Evolutionary conservation across 2,329 filamentous ascomycete species (phyloP).

Genomic region (Dendryphion nanum): DNA sequence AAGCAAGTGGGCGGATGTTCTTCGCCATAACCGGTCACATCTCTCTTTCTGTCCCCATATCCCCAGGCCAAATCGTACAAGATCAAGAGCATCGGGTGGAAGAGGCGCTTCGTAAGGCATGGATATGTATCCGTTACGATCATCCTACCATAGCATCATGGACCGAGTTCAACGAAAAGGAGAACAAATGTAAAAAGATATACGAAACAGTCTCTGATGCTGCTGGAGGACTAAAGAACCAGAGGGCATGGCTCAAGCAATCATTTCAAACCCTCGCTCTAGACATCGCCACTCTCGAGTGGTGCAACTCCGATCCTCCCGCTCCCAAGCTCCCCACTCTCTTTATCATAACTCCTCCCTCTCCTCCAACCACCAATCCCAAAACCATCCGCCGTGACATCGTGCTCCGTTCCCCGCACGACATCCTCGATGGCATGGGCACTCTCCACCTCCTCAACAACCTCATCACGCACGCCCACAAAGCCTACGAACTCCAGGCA

Average conservation of each 20-base stretch:
- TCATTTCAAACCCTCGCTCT: conserved; percentile 28
- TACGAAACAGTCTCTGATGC: conserved; percentile 17
- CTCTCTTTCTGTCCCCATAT: conserved; percentile 20
- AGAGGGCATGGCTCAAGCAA: conserved; percentile 24
- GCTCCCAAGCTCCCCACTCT: conserved; percentile 33
- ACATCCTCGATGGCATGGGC: conserved; percentile 44
- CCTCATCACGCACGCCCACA: conserved; percentile 19
- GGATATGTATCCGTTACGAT: conserved; percentile 33
- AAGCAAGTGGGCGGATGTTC: conserved; percentile 40
- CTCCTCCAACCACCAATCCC: background rate
- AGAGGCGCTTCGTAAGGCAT: conserved; percentile 32
- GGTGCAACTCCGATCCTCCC: conserved; percentile 38
- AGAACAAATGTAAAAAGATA: conserved; percentile 25
- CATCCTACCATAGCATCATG: conserved; percentile 37
- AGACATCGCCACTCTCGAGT: conserved; percentile 28
- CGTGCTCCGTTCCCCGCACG: conserved; percentile 39
- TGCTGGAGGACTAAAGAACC: background rate
- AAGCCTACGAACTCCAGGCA: conserved; percentile 15
- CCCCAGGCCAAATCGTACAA: conserved; percentile 3
- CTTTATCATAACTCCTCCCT: conserved; percentile 26
- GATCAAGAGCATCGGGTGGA: conserved; percentile 17
- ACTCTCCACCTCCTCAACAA: conserved; percentile 37
- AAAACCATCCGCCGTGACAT: conserved; percentile 27
- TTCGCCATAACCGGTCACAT: conserved; percentile 45
- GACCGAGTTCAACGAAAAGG: conserved; percentile 13